A percentile compares a stretch with the other conserved stretches of the same genome.
phyloP scores from a whole-genome alignment of 2,329 filamentous ascomycete genomes.

The Pyricularia pennisetigena region DNA sequence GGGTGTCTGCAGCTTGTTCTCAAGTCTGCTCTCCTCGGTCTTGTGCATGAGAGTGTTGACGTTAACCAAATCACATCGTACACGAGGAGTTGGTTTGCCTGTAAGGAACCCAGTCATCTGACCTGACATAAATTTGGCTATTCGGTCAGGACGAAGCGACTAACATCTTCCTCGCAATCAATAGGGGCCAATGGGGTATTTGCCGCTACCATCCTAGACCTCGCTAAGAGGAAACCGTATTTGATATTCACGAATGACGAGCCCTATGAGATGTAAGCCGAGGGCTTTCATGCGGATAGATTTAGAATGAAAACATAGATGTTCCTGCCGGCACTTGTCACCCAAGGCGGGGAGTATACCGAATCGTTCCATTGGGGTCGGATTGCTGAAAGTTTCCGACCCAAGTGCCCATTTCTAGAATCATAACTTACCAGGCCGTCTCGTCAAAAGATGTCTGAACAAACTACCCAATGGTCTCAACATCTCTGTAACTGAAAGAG shows the following conservation, averaged over 20 bases:
- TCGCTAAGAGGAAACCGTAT: conserved; percentile 82
- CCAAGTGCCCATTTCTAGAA: background rate
- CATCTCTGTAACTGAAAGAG: no score
- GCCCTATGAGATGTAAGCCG: conserved; percentile 42
- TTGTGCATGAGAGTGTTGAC: conserved; percentile 88
- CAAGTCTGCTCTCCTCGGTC: conserved; percentile 61
- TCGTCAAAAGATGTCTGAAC: no score
- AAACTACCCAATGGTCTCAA: no score
- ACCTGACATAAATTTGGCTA: background rate
- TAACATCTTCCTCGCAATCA: conserved; percentile 8
- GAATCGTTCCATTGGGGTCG: background rate
- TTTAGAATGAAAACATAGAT: background rate
- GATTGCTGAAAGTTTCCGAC: background rate
- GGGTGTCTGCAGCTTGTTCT: conserved; percentile 66
- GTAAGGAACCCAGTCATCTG: conserved; percentile 21
- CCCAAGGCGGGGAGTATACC: background rate
- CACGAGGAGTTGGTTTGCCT: conserved; percentile 87
- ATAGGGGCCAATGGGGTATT: conserved; percentile 89
- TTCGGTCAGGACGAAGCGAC: conserved; percentile 1
- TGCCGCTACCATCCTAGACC: conserved; percentile 80
- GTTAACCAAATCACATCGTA: conserved; percentile 59
- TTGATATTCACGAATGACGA: conserved; percentile 65
- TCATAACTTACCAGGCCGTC: no score
- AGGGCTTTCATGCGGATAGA: background rate
- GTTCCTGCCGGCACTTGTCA: background rate